Evolutionary conservation across 176 grass and related monocot genomes (phyloP).

Genomic region (Cenchrus purpureus): DNA sequence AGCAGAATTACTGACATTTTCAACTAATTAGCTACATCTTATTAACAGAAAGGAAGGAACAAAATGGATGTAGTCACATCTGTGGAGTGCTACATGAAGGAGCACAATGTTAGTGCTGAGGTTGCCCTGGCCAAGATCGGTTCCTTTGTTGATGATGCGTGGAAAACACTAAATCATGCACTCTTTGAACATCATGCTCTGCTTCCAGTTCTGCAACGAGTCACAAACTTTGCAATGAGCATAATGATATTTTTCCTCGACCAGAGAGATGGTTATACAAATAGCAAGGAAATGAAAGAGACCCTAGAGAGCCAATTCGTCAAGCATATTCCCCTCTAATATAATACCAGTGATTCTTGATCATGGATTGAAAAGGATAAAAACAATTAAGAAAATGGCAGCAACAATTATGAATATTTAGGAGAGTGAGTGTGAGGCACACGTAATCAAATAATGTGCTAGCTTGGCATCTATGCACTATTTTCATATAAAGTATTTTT

Average conservation of each 20-base stretch:
- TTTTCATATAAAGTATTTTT: neutral
- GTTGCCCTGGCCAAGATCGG: neutral
- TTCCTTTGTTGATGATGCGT: neutral
- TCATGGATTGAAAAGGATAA: too few relatives aligned
- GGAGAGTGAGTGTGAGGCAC: too few relatives aligned
- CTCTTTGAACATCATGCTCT: neutral
- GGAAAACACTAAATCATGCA: conserved; percentile 21
- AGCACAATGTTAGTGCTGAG: neutral
- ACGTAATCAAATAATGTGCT: neutral
- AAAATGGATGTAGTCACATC: too few relatives aligned
- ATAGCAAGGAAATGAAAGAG: neutral
- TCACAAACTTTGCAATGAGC: conserved; percentile 22
- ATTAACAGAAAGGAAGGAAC: too few relatives aligned
- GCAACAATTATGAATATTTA: too few relatives aligned
- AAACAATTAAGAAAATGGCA: too few relatives aligned
- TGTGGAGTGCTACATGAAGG: neutral
- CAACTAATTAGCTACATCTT: too few relatives aligned
- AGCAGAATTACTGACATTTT: neutral
- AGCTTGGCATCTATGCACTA: neutral
- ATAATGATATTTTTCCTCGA: neutral
- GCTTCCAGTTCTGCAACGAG: neutral
- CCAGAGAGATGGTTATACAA: neutral
- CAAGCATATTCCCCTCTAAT: too few relatives aligned
- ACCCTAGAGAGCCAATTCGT: neutral
- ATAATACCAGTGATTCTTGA: too few relatives aligned